Evolutionary conservation across 2,329 filamentous ascomycete genomes (phyloP).

Genomic region (Clonostachys rhizophaga): DNA sequence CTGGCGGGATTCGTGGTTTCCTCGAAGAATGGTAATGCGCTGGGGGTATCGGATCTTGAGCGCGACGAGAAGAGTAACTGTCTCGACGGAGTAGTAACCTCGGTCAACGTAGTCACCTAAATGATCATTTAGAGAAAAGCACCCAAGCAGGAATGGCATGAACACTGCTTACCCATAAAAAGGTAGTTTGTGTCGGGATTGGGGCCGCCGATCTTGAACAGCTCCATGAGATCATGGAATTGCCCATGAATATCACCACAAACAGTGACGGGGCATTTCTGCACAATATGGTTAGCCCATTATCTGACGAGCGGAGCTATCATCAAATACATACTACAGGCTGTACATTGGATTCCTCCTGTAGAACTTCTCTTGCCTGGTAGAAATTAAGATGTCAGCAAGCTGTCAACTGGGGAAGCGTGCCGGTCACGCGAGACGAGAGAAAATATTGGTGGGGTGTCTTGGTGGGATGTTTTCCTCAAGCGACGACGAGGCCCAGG

Average conservation of each 20-base stretch:
- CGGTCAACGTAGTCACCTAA: constrained; percentile 95
- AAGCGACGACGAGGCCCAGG: too few species aligned
- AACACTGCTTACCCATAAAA: constrained; percentile 78
- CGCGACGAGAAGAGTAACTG: constrained; percentile 90
- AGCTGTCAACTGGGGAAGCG: too few species aligned
- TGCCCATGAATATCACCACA: constrained; percentile 99
- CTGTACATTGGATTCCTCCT: constrained; percentile 98
- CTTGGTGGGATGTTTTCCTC: too few species aligned
- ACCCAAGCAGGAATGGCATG: neutral
- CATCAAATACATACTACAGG: constrained; percentile 69
- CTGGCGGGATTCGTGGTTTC: constrained; percentile 98
- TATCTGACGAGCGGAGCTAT: constrained; percentile 4
- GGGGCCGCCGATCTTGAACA: constrained; percentile 97
- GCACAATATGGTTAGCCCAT: constrained; percentile 18
- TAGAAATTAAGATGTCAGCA: too few species aligned
- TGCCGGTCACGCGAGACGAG: too few species aligned
- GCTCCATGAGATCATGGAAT: constrained; percentile 98
- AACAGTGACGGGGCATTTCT: constrained; percentile 98
- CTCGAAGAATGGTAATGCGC: constrained; percentile 96
- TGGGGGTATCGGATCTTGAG: constrained; percentile 98
- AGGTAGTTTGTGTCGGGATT: constrained; percentile 99
- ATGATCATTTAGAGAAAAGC: constrained; percentile 1
- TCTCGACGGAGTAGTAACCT: constrained; percentile 98
- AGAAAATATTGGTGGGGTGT: too few species aligned
- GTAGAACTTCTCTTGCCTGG: constrained; percentile 93